Evolutionary conservation across 2,329 filamentous ascomycete genomes (phyloP).

Genomic region (Ceratocystis cubensis): DNA sequence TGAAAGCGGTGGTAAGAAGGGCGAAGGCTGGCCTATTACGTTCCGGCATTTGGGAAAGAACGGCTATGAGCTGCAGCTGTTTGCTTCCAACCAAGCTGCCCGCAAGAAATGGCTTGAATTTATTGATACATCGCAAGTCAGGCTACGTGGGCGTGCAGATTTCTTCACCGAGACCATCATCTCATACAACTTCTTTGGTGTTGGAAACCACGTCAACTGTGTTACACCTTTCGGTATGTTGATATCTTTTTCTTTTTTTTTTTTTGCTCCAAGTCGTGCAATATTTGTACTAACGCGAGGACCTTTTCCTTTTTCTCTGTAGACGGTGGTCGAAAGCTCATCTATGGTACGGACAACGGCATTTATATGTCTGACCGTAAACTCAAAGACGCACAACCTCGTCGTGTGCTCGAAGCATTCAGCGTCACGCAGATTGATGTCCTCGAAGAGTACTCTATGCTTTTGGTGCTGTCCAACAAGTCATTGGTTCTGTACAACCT

Average conservation of each 20-base stretch:
- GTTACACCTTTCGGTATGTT: slow-evolving; percentile 74
- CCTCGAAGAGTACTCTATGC: slow-evolving; percentile 82
- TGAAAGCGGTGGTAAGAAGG: slow-evolving; percentile 40
- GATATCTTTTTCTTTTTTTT: neutral
- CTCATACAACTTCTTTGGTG: slow-evolving; percentile 47
- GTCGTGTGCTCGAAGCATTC: slow-evolving; percentile 71
- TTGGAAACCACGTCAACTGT: slow-evolving; percentile 78
- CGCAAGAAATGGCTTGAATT: slow-evolving; percentile 95
- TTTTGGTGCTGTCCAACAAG: slow-evolving; percentile 87
- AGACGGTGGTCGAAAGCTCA: slow-evolving; percentile 90
- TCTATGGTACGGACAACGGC: slow-evolving; percentile 88
- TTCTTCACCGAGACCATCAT: slow-evolving; percentile 69
- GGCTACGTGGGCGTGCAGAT: slow-evolving; percentile 71
- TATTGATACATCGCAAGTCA: slow-evolving; percentile 81
- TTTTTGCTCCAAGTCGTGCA: neutral
- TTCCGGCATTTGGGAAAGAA: slow-evolving; percentile 93
- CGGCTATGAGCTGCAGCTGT: slow-evolving; percentile 84
- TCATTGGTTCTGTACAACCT: slow-evolving; percentile 81
- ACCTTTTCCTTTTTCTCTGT: slow-evolving; percentile 2
- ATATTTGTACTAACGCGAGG: slow-evolving; percentile 21
- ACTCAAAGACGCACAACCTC: slow-evolving; percentile 68
- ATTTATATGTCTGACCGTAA: slow-evolving; percentile 87
- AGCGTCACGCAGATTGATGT: slow-evolving; percentile 93
- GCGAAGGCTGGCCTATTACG: slow-evolving; percentile 82
- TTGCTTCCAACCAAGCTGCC: slow-evolving; percentile 70